These are phyloP conservation scores for Neocucurbitaria cava DNA, from an alignment of 2,329 filamentous ascomycete species.

Conservation along the genomic window DNA sequence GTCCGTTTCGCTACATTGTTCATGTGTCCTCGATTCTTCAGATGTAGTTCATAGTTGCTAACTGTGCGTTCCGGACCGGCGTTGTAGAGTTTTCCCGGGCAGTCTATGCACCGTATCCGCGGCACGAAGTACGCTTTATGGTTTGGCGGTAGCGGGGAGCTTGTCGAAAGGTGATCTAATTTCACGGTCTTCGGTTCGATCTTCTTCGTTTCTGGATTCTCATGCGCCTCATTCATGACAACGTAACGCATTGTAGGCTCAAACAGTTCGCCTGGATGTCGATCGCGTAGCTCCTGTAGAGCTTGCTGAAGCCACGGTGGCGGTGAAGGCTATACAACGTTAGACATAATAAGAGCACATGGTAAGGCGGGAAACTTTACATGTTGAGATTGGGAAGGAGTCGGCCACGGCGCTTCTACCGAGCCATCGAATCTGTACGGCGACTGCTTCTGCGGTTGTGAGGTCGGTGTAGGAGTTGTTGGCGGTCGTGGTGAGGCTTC, in stretches of 20 bases:
- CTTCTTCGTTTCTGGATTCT: slow-evolving; percentile 63
- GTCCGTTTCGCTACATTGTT: slow-evolving; percentile 44
- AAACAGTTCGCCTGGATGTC: slow-evolving; percentile 82
- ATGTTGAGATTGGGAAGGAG: slow-evolving; percentile 63
- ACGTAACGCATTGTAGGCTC: slow-evolving; percentile 92
- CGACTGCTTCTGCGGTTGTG: slow-evolving; percentile 40
- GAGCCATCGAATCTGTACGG: slow-evolving; percentile 60
- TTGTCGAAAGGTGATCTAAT: slow-evolving; percentile 53
- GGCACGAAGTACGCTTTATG: slow-evolving; percentile 85
- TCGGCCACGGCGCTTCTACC: slow-evolving; percentile 68
- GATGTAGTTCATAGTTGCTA: slow-evolving; percentile 90
- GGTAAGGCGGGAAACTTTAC: slow-evolving; percentile 58
- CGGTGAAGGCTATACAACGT: slow-evolving; percentile 71
- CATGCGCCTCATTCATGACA: slow-evolving; percentile 68
- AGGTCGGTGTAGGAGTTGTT: slow-evolving; percentile 47
- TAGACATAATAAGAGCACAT: slow-evolving; percentile 12
- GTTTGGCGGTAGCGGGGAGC: slow-evolving; percentile 64
- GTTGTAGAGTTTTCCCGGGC: slow-evolving; percentile 92
- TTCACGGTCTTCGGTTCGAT: slow-evolving; percentile 58
- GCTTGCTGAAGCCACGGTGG: slow-evolving; percentile 84
- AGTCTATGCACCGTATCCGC: slow-evolving; percentile 89
- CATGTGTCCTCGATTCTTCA: slow-evolving; percentile 79
- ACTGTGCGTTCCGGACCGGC: slow-evolving; percentile 85
- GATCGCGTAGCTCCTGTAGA: slow-evolving; percentile 72
- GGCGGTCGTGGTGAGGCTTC: slow-evolving; percentile 40